phyloP scores from a whole-genome alignment of 768 basidiomycete genomes.

The Boletus insuetus region DNA sequence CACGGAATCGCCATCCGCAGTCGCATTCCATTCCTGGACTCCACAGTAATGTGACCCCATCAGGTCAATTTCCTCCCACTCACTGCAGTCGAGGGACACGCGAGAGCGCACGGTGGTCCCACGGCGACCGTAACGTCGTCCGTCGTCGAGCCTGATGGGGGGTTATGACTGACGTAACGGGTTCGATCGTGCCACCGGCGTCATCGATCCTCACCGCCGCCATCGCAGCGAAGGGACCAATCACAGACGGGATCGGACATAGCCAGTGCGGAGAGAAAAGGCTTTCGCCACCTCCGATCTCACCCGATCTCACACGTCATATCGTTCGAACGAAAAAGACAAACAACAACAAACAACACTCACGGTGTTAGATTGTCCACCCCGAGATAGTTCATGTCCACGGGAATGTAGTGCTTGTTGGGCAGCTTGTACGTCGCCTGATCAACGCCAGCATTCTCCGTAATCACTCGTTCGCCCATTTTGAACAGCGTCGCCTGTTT shows the following conservation, averaged over 20 bases:
- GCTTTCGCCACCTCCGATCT: conserved; percentile 1
- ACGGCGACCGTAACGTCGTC: conserved; percentile 13
- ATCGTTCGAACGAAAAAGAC: neutral
- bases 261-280: neutral
- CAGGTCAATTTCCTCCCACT: neutral
- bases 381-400: conserved; percentile 73
- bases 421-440: conserved; percentile 74
- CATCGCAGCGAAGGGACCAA: conserved; percentile 9
- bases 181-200: conserved; percentile 25
- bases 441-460: conserved; percentile 57
- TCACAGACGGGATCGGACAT: neutral
- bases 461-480: conserved; percentile 75
- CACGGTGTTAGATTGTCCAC: conserved; percentile 71
- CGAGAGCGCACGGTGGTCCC: conserved; percentile 5
- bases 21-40: conserved; percentile 5
- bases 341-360: conserved; percentile 20
- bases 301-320: conserved; percentile 22
- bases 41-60: conserved; percentile 11
- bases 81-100: neutral
- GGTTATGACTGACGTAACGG: conserved; percentile 20
- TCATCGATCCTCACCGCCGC: conserved; percentile 27
- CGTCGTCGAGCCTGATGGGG: neutral
- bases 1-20: conserved; percentile 11
- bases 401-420: conserved; percentile 94
- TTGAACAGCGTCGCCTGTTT: conserved; percentile 85